Conservation (phyloP, 2,329 filamentous ascomycete genomes). For the Gaeumannomyces sp. region DNA sequence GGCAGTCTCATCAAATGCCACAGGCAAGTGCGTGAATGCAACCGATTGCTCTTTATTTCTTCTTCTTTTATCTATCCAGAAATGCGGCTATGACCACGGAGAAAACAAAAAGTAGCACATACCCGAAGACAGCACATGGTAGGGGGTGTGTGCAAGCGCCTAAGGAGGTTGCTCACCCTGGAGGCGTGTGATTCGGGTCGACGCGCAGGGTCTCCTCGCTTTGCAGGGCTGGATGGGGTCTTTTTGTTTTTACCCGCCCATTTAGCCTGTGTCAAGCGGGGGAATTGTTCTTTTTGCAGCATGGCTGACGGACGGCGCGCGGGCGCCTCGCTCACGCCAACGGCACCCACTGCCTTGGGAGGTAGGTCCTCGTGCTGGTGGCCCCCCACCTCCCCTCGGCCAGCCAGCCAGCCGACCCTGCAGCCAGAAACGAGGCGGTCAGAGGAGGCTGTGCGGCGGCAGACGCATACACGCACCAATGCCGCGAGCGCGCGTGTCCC, state of each 20-base stretch:
- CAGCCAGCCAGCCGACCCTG: background rate
- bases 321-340: background rate
- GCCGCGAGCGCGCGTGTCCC: background rate
- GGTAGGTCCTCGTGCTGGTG: background rate
- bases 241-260: background rate
- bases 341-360: background rate
- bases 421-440: background rate
- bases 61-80: too few relatives aligned
- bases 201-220: background rate
- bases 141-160: background rate
- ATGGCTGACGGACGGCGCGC: too few relatives aligned
- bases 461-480: background rate
- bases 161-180: too few relatives aligned
- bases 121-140: too few relatives aligned
- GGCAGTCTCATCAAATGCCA: background rate
- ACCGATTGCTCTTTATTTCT: background rate
- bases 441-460: background rate
- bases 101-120: background rate
- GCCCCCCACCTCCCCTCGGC: background rate
- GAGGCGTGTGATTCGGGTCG: conserved; percentile 1
- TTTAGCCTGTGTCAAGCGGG: background rate
- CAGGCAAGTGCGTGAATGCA: too few relatives aligned
- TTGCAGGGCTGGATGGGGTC: background rate
- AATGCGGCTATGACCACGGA: background rate
- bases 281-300: background rate